Evolutionary conservation across 2,329 filamentous ascomycete genomes (phyloP).

Genomic region (Penicillium sp.): DNA sequence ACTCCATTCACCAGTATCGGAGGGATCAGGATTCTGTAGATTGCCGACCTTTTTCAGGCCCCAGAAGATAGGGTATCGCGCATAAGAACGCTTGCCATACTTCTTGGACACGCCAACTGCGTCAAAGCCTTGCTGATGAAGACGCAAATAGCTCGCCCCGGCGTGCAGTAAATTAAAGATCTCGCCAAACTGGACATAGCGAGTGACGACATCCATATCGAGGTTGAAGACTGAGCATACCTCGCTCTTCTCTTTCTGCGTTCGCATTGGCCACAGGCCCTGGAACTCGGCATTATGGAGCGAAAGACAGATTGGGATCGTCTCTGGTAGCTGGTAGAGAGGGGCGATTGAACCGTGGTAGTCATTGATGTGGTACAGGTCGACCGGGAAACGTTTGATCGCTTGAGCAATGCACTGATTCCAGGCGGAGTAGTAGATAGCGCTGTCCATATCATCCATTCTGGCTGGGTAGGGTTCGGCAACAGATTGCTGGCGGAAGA

Average conservation of each 20-base stretch:
- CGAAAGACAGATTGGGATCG: slow-evolving; percentile 61
- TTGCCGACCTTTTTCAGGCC: slow-evolving; percentile 61
- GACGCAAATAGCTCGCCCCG: slow-evolving; percentile 63
- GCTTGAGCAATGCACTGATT: slow-evolving; percentile 66
- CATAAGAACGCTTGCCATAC: slow-evolving; percentile 64
- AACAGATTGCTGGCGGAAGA: slow-evolving; percentile 63
- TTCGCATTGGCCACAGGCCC: slow-evolving; percentile 66
- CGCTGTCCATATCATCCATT: slow-evolving; percentile 67
- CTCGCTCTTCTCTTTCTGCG: slow-evolving; percentile 59
- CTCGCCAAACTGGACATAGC: slow-evolving; percentile 66
- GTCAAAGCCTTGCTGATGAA: slow-evolving; percentile 66
- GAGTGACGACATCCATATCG: slow-evolving; percentile 53
- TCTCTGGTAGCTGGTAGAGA: slow-evolving; percentile 62
- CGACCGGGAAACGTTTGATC: slow-evolving; percentile 60
- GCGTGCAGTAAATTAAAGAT: slow-evolving; percentile 67
- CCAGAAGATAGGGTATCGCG: slow-evolving; percentile 69
- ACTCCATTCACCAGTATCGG: slow-evolving; percentile 61
- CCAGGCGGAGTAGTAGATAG: slow-evolving; percentile 68
- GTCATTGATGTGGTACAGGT: slow-evolving; percentile 66
- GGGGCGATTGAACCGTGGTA: slow-evolving; percentile 64
- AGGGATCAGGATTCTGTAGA: slow-evolving; percentile 64
- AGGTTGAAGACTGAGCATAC: slow-evolving; percentile 65
- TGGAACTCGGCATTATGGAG: slow-evolving; percentile 70
- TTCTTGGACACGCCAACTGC: slow-evolving; percentile 67
- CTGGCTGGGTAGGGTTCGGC: slow-evolving; percentile 63